Evolutionary conservation across 805 yeast species (phyloP).

Genomic region (Jamesozyma lodderae): DNA sequence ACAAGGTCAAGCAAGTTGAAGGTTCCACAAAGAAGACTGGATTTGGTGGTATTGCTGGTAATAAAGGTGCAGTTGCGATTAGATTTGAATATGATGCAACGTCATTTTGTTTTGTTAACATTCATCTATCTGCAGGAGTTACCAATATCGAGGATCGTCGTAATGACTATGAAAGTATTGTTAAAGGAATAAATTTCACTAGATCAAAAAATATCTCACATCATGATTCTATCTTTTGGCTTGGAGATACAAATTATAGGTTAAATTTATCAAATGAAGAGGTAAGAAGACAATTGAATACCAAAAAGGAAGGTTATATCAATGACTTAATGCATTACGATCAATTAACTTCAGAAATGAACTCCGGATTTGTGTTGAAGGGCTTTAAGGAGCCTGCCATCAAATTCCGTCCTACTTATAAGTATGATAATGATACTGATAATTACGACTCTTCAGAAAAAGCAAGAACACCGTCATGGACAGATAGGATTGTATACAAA

Average conservation of each 20-base stretch:
- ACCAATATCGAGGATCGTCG: constrained; percentile 75
- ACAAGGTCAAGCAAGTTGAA: constrained; percentile 67
- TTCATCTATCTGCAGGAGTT: constrained; percentile 91
- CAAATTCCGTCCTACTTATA: constrained; percentile 82
- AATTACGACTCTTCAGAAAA: constrained; percentile 84
- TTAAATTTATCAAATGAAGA: constrained; percentile 63
- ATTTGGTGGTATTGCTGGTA: constrained; percentile 92
- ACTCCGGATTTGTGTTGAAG: constrained; percentile 59
- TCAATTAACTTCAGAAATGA: constrained; percentile 71
- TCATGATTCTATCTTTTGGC: constrained; percentile 85
- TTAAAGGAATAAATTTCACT: constrained; percentile 67
- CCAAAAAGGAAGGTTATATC: constrained; percentile 32
- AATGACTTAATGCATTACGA: constrained; percentile 54
- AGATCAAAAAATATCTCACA: constrained; percentile 69
- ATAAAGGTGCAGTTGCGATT: constrained; percentile 93
- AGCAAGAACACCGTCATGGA: constrained; percentile 92
- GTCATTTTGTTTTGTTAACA: constrained; percentile 73
- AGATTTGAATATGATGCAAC: constrained; percentile 77
- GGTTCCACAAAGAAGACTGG: constrained; percentile 97
- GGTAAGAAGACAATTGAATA: constrained; percentile 48
- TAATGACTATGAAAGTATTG: constrained; percentile 69
- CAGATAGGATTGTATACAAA: constrained; percentile 72
- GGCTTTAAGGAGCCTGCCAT: constrained; percentile 71
- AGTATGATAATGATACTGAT: constrained; percentile 77
- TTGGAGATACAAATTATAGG: constrained; percentile 91